A percentile compares a stretch with the other conserved stretches of the same genome.
These are phyloP conservation scores for Pleurostoma richardsiae DNA, from an alignment of 2,329 filamentous ascomycete genomes.

Conservation along the genomic window DNA sequence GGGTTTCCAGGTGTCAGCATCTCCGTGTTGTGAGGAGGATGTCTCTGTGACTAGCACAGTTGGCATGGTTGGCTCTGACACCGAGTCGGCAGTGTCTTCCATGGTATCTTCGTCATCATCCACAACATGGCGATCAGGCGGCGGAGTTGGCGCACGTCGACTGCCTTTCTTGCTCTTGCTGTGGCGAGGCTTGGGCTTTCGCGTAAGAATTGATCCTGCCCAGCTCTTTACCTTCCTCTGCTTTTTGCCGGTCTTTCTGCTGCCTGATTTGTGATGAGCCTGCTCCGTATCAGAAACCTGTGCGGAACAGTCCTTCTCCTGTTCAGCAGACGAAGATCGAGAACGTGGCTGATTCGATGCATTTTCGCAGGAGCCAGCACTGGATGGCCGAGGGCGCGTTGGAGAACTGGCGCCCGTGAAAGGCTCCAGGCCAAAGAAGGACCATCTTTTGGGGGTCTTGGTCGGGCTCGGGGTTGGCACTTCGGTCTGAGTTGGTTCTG, in stretches of 20 bases:
- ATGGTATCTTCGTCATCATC: constrained; percentile 22
- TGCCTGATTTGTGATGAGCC: constrained; percentile 15
- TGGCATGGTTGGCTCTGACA: constrained; percentile 26
- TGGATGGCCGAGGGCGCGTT: constrained; percentile 39
- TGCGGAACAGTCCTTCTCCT: constrained; percentile 21
- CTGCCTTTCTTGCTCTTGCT: constrained; percentile 35
- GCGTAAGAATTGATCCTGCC: constrained; percentile 62
- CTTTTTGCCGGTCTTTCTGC: constrained; percentile 26
- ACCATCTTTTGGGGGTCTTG: constrained; percentile 53
- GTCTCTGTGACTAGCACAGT: constrained; percentile 37
- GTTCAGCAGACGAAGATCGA: constrained; percentile 27
- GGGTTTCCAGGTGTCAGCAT: constrained; percentile 29
- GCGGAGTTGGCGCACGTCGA: constrained; percentile 42
- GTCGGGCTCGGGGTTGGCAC: constrained; percentile 39
- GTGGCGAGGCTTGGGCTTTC: constrained; percentile 49
- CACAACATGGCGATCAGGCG: constrained; percentile 24
- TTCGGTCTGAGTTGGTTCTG: constrained; percentile 22
- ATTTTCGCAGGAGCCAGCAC: constrained; percentile 37
- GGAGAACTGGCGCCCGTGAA: constrained; percentile 40
- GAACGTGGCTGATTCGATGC: constrained; percentile 17
- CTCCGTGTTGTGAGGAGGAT: constrained; percentile 16
- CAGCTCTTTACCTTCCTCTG: constrained; percentile 73
- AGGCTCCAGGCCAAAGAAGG: constrained; percentile 58
- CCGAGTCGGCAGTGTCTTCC: constrained; percentile 15
- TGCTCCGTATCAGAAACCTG: constrained; percentile 14